A percentile compares a stretch with the other conserved stretches of the same genome.
Evolutionary conservation across 352 stramenopile genomes (phyloP).

Genomic region (Phytophthora quininea): DNA sequence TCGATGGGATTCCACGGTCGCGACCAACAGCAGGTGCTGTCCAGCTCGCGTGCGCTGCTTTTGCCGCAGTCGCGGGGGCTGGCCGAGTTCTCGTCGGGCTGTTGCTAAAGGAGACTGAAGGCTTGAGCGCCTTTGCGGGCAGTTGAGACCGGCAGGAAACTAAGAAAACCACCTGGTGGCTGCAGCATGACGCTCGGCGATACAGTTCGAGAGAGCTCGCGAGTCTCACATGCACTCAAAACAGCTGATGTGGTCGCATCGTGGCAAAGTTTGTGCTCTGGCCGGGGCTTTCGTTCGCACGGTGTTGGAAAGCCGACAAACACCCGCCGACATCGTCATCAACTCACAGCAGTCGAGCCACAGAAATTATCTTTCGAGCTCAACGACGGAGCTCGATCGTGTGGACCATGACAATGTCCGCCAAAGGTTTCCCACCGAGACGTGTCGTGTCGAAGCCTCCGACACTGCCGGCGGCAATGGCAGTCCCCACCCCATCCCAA

Average conservation of each 20-base stretch:
- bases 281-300: background rate
- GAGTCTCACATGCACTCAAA: constrained; percentile 14
- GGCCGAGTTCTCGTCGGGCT: background rate
- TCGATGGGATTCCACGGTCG: constrained; percentile 3
- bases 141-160: background rate
- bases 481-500: no score
- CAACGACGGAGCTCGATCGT: constrained; percentile 3
- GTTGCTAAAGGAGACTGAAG: constrained; percentile 27
- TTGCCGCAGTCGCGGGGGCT: background rate
- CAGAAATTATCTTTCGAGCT: constrained; percentile 13
- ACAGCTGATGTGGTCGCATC: constrained; percentile 21
- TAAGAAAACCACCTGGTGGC: constrained; percentile 32
- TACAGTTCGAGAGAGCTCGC: constrained; percentile 12
- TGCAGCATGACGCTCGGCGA: constrained; percentile 28
- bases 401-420: no score
- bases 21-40: constrained; percentile 26
- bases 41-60: constrained; percentile 4
- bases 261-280: constrained; percentile 12
- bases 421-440: no score
- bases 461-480: no score
- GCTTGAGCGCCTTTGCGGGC: constrained; percentile 21
- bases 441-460: no score
- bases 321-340: no score
- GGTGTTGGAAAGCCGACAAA: no score
- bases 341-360: background rate